phyloP scores from a whole-genome alignment of 2,329 filamentous ascomycete species.

The Leptographium galeiforme region DNA sequence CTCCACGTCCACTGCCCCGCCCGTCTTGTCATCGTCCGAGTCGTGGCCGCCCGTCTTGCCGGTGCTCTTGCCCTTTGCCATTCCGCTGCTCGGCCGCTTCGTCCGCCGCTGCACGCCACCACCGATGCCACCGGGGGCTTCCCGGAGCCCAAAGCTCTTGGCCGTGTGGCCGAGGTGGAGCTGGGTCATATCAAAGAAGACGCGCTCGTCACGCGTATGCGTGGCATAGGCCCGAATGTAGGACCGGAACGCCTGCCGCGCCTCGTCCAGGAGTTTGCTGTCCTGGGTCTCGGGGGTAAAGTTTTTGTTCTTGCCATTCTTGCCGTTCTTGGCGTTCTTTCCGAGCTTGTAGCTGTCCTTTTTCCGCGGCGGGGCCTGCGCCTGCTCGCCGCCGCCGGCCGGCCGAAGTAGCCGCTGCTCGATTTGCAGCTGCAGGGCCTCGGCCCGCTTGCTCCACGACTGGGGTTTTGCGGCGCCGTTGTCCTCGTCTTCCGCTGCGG shows the following conservation, averaged over 20 bases:
- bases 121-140: constrained; percentile 74
- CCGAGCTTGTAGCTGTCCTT: constrained; percentile 2
- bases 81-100: constrained; percentile 20
- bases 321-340: constrained; percentile 19
- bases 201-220: constrained; percentile 72
- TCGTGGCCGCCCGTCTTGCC: not conserved
- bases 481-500: constrained; percentile 49
- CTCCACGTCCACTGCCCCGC: constrained; percentile 27
- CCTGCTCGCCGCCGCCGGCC: not conserved
- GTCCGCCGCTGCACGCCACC: constrained; percentile 35
- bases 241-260: constrained; percentile 74
- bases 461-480: constrained; percentile 20
- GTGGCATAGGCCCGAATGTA: constrained; percentile 93
- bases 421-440: constrained; percentile 44
- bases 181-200: constrained; percentile 81
- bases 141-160: constrained; percentile 82
- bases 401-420: constrained; percentile 40
- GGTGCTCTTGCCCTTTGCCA: constrained; percentile 10
- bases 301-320: constrained; percentile 1
- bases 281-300: not conserved
- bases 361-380: not conserved
- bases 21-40: not conserved
- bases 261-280: constrained; percentile 60
- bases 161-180: constrained; percentile 86
- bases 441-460: constrained; percentile 30